Evolutionary conservation across 768 basidiomycete genomes (phyloP).

Genomic region (Naganishia vishniacii): DNA sequence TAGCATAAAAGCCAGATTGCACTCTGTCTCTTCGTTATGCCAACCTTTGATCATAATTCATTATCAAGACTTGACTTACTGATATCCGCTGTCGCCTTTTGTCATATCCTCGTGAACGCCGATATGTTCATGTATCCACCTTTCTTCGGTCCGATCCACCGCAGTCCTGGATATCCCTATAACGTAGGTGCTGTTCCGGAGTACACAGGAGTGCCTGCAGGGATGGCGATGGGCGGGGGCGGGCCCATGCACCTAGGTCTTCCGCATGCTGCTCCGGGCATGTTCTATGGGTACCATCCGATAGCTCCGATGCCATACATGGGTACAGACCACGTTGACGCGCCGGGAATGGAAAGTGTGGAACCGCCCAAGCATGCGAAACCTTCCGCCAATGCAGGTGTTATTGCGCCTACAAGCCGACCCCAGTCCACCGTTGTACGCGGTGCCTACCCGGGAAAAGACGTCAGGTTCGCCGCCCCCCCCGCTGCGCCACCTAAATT

Average conservation of each 20-base stretch:
- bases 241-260: neutral
- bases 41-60: neutral
- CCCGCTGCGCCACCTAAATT: neutral
- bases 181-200: constrained; percentile 22
- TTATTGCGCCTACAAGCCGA: neutral
- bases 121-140: constrained; percentile 16
- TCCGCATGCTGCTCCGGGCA: neutral
- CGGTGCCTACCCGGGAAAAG: neutral
- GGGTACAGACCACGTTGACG: neutral
- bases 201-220: neutral
- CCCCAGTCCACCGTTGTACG: neutral
- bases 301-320: neutral
- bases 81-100: neutral
- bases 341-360: neutral
- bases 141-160: constrained; percentile 13
- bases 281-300: constrained; percentile 11
- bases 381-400: neutral
- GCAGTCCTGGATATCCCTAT: constrained; percentile 21
- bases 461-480: constrained; percentile 6
- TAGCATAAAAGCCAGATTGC: no score
- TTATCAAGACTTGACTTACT: neutral
- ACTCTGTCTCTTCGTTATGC: no score
- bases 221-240: constrained; percentile 5
- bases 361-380: no score
- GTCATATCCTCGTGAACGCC: neutral